A percentile compares a stretch with the other conserved stretches of the same genome.
Conservation (phyloP, 805 yeast species). For the Debaryomyces maramus region DNA sequence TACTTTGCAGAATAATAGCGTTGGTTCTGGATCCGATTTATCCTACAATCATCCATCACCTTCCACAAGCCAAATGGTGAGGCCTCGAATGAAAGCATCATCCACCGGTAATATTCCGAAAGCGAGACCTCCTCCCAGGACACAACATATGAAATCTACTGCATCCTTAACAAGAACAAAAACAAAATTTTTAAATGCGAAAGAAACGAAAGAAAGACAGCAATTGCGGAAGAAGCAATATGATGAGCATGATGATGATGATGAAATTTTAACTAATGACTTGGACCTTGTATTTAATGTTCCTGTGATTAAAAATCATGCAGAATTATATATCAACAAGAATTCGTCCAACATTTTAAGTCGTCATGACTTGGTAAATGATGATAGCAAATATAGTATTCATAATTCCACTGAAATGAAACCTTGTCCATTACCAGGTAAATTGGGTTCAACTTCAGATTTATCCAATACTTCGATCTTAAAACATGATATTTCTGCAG, state of each 20-base stretch:
- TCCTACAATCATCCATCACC: slow-evolving; percentile 2
- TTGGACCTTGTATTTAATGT: slow-evolving; percentile 44
- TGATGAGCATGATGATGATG: slow-evolving; percentile 44
- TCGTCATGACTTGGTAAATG: slow-evolving; percentile 26
- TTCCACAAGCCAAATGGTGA: not conserved
- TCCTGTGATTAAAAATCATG: slow-evolving; percentile 39
- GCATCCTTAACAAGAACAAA: slow-evolving; percentile 31
- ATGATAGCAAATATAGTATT: slow-evolving; percentile 24
- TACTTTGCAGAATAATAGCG: slow-evolving; percentile 10
- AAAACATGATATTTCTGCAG: slow-evolving; percentile 9
- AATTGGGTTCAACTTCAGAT: slow-evolving; percentile 15
- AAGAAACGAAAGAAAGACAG: slow-evolving; percentile 40
- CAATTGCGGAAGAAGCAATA: slow-evolving; percentile 37
- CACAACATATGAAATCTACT: slow-evolving; percentile 9
- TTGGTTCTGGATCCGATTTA: slow-evolving; percentile 2
- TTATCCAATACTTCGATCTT: slow-evolving; percentile 5
- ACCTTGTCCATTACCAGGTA: slow-evolving; percentile 35
- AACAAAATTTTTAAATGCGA: slow-evolving; percentile 31
- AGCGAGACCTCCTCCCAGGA: slow-evolving; percentile 6
- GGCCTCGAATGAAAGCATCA: slow-evolving; percentile 10
- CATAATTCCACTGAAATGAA: slow-evolving; percentile 19
- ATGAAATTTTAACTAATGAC: slow-evolving; percentile 37
- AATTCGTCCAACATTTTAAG: slow-evolving; percentile 19
- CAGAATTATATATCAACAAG: slow-evolving; percentile 27
- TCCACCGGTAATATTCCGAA: slow-evolving; percentile 11